Evolutionary conservation across 2,329 filamentous ascomycete species (phyloP), one percentile per base, ranked within the genome.

Genomic region (Aureobasidium zeae): DNA sequence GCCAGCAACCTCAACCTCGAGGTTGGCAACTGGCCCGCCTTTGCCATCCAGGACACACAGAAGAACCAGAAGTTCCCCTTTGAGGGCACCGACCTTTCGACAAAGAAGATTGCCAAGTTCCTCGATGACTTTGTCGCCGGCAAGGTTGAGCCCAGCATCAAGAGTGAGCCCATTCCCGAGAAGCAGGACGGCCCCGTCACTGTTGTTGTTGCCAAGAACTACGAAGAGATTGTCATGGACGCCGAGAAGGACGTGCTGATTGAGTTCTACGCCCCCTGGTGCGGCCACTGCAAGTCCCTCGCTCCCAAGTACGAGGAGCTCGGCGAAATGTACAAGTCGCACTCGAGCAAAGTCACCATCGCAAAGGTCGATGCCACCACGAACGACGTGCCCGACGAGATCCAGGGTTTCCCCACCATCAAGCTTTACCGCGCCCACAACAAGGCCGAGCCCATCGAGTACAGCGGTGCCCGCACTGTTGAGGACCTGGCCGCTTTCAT

Each of bases 51-150:
- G 71, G 86, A 95, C 63, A 86, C 81, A 44, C 74, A 76, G 64
- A 94, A 94, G 78, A 95, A 95, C 77, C 79, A 84, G 69, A 98
- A 98, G 75, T 98, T 83, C 74, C 91, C 91, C 60, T 95, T 79
- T 63, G 48, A 55, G 46, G 55, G 57, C 44, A 79, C 81, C 70
- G 77, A 85, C 66, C 77, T 98, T 57, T 83, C 77, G 53, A 69
- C 75, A 56, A 76, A 81, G 63, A 70, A 75, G 52, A 82, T 98
- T 59, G 76, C 74, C 64, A 70, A 79, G 55, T 98, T 96, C 63
- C 83, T 95, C 48, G 76, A 91, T 53, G 79, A 91, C 55, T 95
- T 88, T 63, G 70, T 80, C 48, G 75, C 77, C 49, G 91, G 88
- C 69, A 94, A 94, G 75, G 66, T 96, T 53, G 81, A 93, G 67